These are phyloP conservation scores for Daphne laureola DNA, from an alignment of 441 rosid species.

Conservation along the genomic window DNA sequence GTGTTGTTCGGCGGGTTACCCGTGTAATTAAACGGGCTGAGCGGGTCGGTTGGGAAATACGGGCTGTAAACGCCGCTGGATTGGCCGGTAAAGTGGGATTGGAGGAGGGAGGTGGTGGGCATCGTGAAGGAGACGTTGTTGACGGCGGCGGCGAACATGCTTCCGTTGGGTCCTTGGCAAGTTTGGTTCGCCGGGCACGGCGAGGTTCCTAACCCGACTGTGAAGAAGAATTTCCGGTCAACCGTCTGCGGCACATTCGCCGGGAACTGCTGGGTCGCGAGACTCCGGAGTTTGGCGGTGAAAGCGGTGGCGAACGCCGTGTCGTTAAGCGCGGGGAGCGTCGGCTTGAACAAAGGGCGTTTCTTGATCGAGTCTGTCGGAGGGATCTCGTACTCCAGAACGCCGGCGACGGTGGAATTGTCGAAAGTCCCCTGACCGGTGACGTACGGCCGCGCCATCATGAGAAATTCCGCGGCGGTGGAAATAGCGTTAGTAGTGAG, in stretches of 20 bases:
- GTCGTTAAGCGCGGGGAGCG: slow-evolving; percentile 57
- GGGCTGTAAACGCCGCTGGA: slow-evolving; percentile 39
- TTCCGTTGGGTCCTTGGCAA: slow-evolving; percentile 68
- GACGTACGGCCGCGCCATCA: slow-evolving; percentile 56
- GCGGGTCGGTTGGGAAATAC: slow-evolving; percentile 32
- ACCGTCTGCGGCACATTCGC: slow-evolving; percentile 59
- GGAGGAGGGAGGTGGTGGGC: slow-evolving; percentile 68
- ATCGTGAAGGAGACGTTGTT: slow-evolving; percentile 52
- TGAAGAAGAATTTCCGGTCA: slow-evolving; percentile 51
- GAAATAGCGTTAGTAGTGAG: slow-evolving; percentile 42
- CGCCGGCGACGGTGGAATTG: slow-evolving; percentile 64
- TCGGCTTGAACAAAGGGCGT: slow-evolving; percentile 39
- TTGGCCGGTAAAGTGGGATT: slow-evolving; percentile 40
- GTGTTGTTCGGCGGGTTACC: slow-evolving; percentile 49
- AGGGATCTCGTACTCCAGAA: slow-evolving; percentile 44
- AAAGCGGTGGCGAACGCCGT: slow-evolving; percentile 46
- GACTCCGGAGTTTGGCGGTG: slow-evolving; percentile 39
- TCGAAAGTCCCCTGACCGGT: slow-evolving; percentile 73
- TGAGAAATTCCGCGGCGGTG: slow-evolving; percentile 59
- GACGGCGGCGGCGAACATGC: slow-evolving; percentile 46
- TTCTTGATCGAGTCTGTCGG: slow-evolving; percentile 27
- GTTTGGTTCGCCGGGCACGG: slow-evolving; percentile 64
- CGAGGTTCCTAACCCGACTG: slow-evolving; percentile 56
- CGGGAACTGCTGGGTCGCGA: slow-evolving; percentile 43
- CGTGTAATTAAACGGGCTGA: slow-evolving; percentile 35